A percentile compares a stretch with the other conserved stretches of the same genome.
Evolutionary conservation across 176 grass and related monocot genomes (phyloP).

Genomic region (Rhipidocladum racemiflorum): DNA sequence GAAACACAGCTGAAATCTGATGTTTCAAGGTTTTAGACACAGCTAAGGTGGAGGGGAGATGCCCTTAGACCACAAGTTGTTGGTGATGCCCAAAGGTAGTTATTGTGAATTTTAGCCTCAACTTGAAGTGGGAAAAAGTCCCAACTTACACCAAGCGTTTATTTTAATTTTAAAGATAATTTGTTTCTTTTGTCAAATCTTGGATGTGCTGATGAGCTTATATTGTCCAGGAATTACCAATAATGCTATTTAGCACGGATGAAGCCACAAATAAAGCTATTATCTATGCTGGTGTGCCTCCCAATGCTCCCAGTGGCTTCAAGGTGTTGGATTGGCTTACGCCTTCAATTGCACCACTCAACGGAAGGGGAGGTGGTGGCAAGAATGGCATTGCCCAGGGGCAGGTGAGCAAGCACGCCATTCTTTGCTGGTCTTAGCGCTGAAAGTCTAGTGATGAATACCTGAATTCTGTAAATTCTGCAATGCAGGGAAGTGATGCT

Average conservation of each 20-base stretch:
- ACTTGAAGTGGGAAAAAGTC: neutral
- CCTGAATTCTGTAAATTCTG: constrained; percentile 2
- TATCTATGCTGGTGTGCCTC: constrained; percentile 70
- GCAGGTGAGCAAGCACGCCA: constrained; percentile 45
- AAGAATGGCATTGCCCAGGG: constrained; percentile 87
- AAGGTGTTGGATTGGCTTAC: constrained; percentile 87
- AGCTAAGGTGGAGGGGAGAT: neutral
- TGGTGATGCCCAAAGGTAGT: neutral
- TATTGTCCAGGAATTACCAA: constrained; percentile 52
- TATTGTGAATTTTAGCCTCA: neutral
- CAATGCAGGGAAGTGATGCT: constrained; percentile 69
- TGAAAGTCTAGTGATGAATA: neutral
- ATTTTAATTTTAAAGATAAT: neutral
- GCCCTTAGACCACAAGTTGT: neutral
- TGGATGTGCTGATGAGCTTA: neutral
- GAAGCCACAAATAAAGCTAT: constrained; percentile 72
- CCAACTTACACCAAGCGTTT: neutral
- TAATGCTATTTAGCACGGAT: constrained; percentile 89
- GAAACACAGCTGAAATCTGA: too few relatives aligned
- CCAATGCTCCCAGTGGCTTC: constrained; percentile 40
- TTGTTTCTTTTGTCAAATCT: neutral
- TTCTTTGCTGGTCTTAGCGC: neutral
- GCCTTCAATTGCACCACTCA: constrained; percentile 69
- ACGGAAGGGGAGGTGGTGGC: constrained; percentile 79
- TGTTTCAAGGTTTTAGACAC: neutral